Base-by-base conservation (phyloP, 1,284 basidiomycete species). In the Moniliella sp. region DNA sequence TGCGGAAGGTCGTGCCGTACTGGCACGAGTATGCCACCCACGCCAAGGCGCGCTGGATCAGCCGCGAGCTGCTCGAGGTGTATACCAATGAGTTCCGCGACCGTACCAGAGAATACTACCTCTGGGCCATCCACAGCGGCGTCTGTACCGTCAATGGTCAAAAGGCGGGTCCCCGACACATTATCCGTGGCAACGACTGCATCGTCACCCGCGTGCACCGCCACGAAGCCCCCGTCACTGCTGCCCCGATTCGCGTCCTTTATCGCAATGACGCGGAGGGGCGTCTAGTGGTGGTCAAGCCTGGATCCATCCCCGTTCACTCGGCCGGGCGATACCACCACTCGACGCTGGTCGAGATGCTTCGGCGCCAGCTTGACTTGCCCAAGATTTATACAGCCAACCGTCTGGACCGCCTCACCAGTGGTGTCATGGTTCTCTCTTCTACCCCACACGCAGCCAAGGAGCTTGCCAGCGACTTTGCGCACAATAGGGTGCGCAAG, bases 201-300 rank as follows among this genome's bases (percentile, higher is more conserved):
- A 75, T 93, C n/a, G 21, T 82, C 52, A 93, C 93, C 57, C 72
- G 82, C 3, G 82, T 88, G 1, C 86, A n/a, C 62, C 68, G 82
- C 11, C 91, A 99, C 58, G 91, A 99, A 62, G 88, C 91, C 3
- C 83, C 91, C 0, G 76, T 97, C 2, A 78, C 83, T 1, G 75
- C 78, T 4, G 79, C 71, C 7, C 79, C 81, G 0, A 74, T 97
- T 31, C 71, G 75, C 42, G 71, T 97, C 28, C 65, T 93, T 4
- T 64, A 69, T 45, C 71, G 76, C 28, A 80, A 93, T 60, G 67
- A 68, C 11, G 73, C 78, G 40, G 71, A 75, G 21, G 71, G 78
- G 39, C 78, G 91, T 41, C 71, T 94, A 16, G 79, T 94, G 9
- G 78, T 99, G 17, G 77, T 57, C 15, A 59, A 59, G 31, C 56